phyloP scores from a whole-genome alignment of 202 grass and related monocot genomes.

The Zizania palustris region DNA sequence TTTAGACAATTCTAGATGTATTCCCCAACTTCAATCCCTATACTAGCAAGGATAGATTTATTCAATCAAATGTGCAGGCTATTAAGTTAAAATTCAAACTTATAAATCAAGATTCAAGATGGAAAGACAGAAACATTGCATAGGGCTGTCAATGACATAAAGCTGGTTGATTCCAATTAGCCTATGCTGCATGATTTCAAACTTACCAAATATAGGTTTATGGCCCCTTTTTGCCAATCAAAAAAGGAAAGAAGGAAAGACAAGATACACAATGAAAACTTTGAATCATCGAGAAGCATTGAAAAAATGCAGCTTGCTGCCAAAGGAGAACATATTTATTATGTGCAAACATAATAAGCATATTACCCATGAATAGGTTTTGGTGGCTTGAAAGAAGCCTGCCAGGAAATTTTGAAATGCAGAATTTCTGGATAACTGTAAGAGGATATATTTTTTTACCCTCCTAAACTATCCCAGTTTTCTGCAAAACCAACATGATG shows the following conservation, averaged over 20 bases:
- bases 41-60: no score
- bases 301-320: slow-evolving; percentile 91
- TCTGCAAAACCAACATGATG: background rate
- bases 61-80: no score
- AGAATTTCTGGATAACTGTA: background rate
- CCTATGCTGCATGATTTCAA: no score
- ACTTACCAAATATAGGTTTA: background rate
- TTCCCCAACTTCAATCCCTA: no score
- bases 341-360: slow-evolving; percentile 26
- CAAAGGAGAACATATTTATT: slow-evolving; percentile 21
- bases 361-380: slow-evolving; percentile 73
- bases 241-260: background rate
- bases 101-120: no score
- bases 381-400: slow-evolving; percentile 79
- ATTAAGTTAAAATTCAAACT: no score
- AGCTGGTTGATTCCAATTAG: no score
- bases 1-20: no score
- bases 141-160: no score
- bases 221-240: background rate
- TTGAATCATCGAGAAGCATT: slow-evolving; percentile 94
- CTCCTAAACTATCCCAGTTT: background rate
- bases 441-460: background rate
- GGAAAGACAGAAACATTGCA: no score
- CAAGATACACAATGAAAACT: slow-evolving; percentile 23
- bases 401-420: slow-evolving; percentile 1